These are phyloP conservation scores for Hamiltosporidium tvaerminnensis DNA, from an alignment of 371 early-diverging fungal genomes.

Conservation along the genomic window DNA sequence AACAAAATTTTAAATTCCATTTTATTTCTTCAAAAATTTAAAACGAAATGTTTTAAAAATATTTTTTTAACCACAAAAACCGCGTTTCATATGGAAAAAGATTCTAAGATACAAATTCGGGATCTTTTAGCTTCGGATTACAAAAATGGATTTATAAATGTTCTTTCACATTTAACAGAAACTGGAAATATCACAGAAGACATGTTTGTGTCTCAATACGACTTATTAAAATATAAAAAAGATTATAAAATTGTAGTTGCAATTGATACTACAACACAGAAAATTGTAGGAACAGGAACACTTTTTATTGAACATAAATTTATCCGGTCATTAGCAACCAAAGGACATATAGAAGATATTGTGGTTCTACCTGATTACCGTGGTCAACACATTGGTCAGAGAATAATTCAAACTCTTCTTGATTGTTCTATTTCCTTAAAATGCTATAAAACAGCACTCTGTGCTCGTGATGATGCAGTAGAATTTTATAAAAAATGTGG, in stretches of 20 bases:
- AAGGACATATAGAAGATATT: slow-evolving; percentile 51
- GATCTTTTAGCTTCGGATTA: neutral
- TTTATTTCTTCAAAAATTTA: too few relatives aligned
- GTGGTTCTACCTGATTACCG: slow-evolving; percentile 30
- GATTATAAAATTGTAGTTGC: slow-evolving; percentile 32
- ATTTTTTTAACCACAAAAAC: too few relatives aligned
- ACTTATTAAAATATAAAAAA: slow-evolving; percentile 15
- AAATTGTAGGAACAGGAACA: slow-evolving; percentile 39
- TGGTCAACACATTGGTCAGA: slow-evolving; percentile 36
- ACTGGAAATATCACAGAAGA: slow-evolving; percentile 18
- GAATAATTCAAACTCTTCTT: slow-evolving; percentile 26
- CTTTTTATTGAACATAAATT: slow-evolving; percentile 47
- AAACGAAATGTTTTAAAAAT: too few relatives aligned
- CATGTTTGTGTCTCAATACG: slow-evolving; percentile 16
- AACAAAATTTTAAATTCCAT: too few relatives aligned
- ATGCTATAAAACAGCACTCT: slow-evolving; percentile 45
- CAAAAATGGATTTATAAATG: slow-evolving; percentile 23
- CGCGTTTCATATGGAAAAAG: too few relatives aligned
- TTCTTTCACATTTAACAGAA: slow-evolving; percentile 30
- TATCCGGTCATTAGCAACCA: slow-evolving; percentile 25
- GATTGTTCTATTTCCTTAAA: slow-evolving; percentile 15
- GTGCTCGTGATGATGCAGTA: slow-evolving; percentile 25
- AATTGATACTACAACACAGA: slow-evolving; percentile 11
- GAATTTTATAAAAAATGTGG: slow-evolving; percentile 50
- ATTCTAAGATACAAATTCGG: too few relatives aligned